phyloP scores from a whole-genome alignment of 306 rosid genomes.

The Sphenostylis stenocarpa region DNA sequence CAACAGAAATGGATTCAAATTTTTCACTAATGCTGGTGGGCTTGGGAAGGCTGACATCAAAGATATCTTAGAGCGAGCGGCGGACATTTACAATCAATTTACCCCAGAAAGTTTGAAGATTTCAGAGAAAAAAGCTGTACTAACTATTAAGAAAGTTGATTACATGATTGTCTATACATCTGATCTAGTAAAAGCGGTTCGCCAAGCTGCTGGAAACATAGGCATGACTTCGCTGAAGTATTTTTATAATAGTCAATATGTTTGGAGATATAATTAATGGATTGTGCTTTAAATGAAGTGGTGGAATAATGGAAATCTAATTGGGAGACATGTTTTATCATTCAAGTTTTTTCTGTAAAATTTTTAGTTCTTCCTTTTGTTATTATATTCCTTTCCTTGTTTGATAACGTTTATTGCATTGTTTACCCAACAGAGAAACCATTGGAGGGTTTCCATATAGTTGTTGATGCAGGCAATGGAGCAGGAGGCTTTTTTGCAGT shows the following conservation, averaged over 20 bases:
- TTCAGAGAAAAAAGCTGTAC: constrained; percentile 56
- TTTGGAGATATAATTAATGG: constrained; percentile 22
- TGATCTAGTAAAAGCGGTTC: constrained; percentile 85
- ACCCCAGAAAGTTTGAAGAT: constrained; percentile 50
- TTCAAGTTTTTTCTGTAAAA: not conserved
- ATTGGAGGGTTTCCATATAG: constrained; percentile 88
- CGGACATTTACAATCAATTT: constrained; percentile 66
- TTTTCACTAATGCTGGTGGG: constrained; percentile 90
- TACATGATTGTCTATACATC: constrained; percentile 83
- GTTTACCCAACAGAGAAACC: constrained; percentile 70
- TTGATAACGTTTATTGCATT: constrained; percentile 31
- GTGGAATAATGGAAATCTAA: constrained; percentile 15
- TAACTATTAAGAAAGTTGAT: constrained; percentile 61
- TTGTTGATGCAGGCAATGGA: constrained; percentile 97
- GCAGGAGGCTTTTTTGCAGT: constrained; percentile 95
- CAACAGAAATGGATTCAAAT: constrained; percentile 93
- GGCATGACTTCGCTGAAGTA: constrained; percentile 50
- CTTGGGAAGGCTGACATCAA: constrained; percentile 92
- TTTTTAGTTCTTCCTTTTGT: constrained; percentile 15
- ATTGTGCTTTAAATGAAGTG: constrained; percentile 20
- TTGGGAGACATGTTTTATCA: not conserved
- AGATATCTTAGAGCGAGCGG: constrained; percentile 86
- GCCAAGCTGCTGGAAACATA: constrained; percentile 83
- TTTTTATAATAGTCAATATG: constrained; percentile 24
- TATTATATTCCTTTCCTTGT: not conserved